Conservation (phyloP, 768 basidiomycete genomes). For the Tulasnella calospora region DNA sequence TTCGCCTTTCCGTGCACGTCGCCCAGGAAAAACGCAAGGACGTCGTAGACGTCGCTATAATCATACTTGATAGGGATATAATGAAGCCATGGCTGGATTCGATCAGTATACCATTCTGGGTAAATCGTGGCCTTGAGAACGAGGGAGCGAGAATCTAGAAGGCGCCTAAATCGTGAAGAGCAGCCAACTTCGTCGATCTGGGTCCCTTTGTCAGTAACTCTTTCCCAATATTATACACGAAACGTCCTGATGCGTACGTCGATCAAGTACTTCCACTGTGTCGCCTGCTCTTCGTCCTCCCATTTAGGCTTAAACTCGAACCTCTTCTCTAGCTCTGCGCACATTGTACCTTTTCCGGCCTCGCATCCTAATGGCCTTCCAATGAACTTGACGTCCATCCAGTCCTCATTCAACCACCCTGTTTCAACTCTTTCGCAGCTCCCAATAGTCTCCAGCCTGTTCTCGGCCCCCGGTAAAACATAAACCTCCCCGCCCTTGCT, state of each 20-base stretch:
- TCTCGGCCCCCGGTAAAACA: slow-evolving; percentile 1
- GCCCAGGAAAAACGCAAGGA: slow-evolving; percentile 68
- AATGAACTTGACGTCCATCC: slow-evolving; percentile 35
- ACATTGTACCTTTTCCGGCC: not conserved
- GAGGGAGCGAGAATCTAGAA: slow-evolving; percentile 35
- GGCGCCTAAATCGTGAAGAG: slow-evolving; percentile 37
- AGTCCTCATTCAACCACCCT: slow-evolving; percentile 30
- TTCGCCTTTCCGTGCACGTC: slow-evolving; percentile 38
- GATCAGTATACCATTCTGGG: slow-evolving; percentile 63
- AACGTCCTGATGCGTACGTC: slow-evolving; percentile 32
- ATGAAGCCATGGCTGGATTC: slow-evolving; percentile 65
- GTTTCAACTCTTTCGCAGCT: slow-evolving; percentile 4
- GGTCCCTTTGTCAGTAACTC: not conserved
- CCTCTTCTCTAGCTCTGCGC: not conserved
- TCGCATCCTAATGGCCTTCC: slow-evolving; percentile 35
- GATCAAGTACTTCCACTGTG: slow-evolving; percentile 33
- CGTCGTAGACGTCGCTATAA: slow-evolving; percentile 63
- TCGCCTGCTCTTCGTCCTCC: not conserved
- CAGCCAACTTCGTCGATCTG: slow-evolving; percentile 37
- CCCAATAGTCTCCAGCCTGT: slow-evolving; percentile 9
- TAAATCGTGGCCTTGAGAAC: slow-evolving; percentile 38
- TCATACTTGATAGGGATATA: slow-evolving; percentile 64
- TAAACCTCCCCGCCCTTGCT: not conserved
- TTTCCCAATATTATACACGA: not conserved
- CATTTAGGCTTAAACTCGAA: slow-evolving; percentile 6